Base-by-base conservation (phyloP, 73 alveolate genomes). In the Blepharisma japonicum region DNA sequence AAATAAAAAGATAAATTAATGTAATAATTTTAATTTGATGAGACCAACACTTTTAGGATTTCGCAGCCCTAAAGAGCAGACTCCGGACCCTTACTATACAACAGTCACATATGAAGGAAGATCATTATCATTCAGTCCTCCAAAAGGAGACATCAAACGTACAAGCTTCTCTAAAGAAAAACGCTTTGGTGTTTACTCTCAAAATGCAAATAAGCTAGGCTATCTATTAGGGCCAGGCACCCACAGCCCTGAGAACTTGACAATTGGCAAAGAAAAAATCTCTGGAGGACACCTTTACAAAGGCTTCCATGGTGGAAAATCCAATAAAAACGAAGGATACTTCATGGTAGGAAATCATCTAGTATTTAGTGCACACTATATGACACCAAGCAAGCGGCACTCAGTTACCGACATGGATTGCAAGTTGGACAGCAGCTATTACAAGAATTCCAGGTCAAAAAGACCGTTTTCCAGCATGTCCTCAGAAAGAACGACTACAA, bases 211-310 rank as follows among this genome's bases (percentile, higher is more conserved):
- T 1, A n/a, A 39, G 18, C 14, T 39, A 61, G 74, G 74, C 18
- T 61, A 61, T 25, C 39, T n/a, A 5, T n/a, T 61, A 61, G 74
- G 74, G 14, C 74, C 74, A 61, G 74, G 74, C 18, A 14, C 74
- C 14, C 23, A 61, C 47, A 61, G 74, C 5, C 74, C 74, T 9
- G 74, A 61, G 5, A 8, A 14, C 14, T 5, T 18, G 18, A 14
- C 47, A 9, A 32, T 32, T 32, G 42, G 42, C 0, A 32, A 32
- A 32, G 47, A n/a, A 61, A 61, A 25, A 5, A 61, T 61, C 14
- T 0, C 47, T 14, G 23, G 74, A 14, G 74, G 74, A 2, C 14
- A 39, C 23, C 74, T 39, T 20, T 61, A 61, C 5, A 14, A 39
- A 18, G 38, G 18, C 14, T 61, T 61, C 18, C 74, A 61, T 25